These are phyloP conservation scores for Gracilaria domingensis DNA, from an alignment of 23 red algal genomes.

Conservation along the genomic window DNA sequence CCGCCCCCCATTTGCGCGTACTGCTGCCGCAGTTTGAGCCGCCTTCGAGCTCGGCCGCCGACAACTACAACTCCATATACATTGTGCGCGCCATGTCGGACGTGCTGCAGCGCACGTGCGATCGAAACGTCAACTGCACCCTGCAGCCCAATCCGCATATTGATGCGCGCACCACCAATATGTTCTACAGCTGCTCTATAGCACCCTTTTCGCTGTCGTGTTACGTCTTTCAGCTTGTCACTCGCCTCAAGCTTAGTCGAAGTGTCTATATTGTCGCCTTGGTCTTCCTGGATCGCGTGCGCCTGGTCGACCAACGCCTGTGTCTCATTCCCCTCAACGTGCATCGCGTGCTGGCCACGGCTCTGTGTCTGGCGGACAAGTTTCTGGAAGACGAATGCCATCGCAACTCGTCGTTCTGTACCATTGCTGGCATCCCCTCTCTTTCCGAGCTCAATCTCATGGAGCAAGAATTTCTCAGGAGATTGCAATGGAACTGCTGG, in stretches of 20 bases:
- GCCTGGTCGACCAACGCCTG: slow-evolving; percentile 48
- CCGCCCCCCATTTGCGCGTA: neutral
- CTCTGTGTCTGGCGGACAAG: slow-evolving; percentile 70
- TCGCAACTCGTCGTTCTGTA: slow-evolving; percentile 43
- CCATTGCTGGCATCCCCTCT: slow-evolving; percentile 52
- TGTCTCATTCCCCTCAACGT: slow-evolving; percentile 74
- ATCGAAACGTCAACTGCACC: slow-evolving; percentile 14
- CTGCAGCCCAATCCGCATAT: slow-evolving; percentile 28
- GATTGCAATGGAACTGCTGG: slow-evolving; percentile 70
- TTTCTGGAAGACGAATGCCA: slow-evolving; percentile 73
- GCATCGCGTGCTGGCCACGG: slow-evolving; percentile 72
- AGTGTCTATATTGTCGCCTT: slow-evolving; percentile 72
- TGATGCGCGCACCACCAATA: slow-evolving; percentile 21
- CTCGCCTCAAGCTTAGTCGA: slow-evolving; percentile 44
- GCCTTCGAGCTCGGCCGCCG: neutral
- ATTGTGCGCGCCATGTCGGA: slow-evolving; percentile 4
- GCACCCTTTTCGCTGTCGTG: slow-evolving; percentile 32
- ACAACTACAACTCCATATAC: neutral
- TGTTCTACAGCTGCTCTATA: slow-evolving; percentile 4
- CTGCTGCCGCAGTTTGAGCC: neutral
- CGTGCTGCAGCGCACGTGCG: slow-evolving; percentile 35
- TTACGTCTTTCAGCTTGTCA: slow-evolving; percentile 49
- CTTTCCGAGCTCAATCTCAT: slow-evolving; percentile 47
- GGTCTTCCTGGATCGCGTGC: slow-evolving; percentile 76
- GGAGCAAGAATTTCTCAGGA: slow-evolving; percentile 55